These are phyloP conservation scores for Carex cristatella DNA, from an alignment of 176 grass and related monocot genomes.

Conservation along the genomic window DNA sequence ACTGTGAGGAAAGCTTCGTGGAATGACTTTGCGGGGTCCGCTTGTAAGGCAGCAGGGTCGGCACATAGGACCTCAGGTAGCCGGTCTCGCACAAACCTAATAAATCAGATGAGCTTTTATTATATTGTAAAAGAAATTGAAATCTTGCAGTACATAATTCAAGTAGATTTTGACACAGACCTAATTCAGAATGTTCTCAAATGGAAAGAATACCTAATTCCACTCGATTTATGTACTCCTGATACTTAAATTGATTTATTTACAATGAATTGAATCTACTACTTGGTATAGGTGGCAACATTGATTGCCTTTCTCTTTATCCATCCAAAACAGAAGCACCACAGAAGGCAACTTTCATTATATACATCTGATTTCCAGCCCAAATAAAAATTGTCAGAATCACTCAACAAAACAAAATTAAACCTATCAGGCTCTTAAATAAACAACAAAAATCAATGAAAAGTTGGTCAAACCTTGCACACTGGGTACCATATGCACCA, in stretches of 20 bases:
- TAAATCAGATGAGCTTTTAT: background rate
- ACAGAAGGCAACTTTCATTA: background rate
- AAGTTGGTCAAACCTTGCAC: slow-evolving; percentile 28
- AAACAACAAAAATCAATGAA: background rate
- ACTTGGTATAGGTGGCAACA: background rate
- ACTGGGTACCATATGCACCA: slow-evolving; percentile 49
- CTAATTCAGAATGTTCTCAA: background rate
- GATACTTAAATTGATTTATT: background rate
- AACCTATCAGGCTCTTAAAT: background rate
- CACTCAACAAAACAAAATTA: background rate
- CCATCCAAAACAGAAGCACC: background rate
- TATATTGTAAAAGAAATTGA: background rate
- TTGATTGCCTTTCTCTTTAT: background rate
- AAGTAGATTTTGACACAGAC: background rate
- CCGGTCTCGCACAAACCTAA: slow-evolving; percentile 54
- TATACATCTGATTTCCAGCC: background rate
- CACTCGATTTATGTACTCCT: background rate
- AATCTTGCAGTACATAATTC: background rate
- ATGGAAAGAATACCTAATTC: background rate
- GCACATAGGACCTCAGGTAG: slow-evolving; percentile 43
- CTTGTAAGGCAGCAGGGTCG: slow-evolving; percentile 10
- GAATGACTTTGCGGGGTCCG: slow-evolving; percentile 48
- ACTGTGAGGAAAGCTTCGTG: slow-evolving; percentile 38
- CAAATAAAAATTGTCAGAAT: background rate
- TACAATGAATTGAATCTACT: background rate